Evolutionary conservation across 345 rosid genomes (phyloP).

Genomic region (Streptanthus diversifolius): DNA sequence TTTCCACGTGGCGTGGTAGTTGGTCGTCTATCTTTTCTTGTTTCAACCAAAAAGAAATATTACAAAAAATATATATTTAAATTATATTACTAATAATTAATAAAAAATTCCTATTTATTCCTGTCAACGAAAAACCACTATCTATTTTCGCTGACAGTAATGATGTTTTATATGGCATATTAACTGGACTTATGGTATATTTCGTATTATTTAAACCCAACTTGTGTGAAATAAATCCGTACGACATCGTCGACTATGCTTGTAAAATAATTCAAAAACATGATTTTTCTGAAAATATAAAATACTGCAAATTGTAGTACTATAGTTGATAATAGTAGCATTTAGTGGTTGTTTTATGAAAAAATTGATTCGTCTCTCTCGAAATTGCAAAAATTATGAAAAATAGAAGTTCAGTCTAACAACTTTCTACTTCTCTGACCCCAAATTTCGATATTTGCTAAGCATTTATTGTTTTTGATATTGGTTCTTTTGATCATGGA

Average conservation of each 20-base stretch:
- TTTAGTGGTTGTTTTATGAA: conserved; percentile 22
- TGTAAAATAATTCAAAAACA: conserved; percentile 17
- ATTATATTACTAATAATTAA: background rate
- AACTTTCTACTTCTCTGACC: background rate
- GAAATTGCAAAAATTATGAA: background rate
- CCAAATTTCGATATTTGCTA: background rate
- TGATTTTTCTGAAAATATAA: conserved; percentile 3
- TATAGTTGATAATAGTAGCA: conserved; percentile 16
- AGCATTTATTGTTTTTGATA: background rate
- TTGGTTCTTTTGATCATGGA: conserved; percentile 17
- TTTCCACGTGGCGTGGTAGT: conserved; percentile 37
- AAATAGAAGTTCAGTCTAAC: background rate
- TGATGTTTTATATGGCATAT: conserved; percentile 10
- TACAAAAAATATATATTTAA: background rate
- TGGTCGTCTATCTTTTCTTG: conserved; percentile 27
- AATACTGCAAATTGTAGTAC: conserved; percentile 32
- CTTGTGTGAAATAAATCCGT: conserved; percentile 18
- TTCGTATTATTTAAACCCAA: background rate
- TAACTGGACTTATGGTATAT: background rate
- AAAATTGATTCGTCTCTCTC: conserved; percentile 23
- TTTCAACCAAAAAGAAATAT: background rate
- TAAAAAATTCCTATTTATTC: background rate
- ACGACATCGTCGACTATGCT: conserved; percentile 31
- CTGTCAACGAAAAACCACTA: conserved; percentile 23
- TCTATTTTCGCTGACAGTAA: background rate